These are phyloP conservation scores for Gillenia trifoliata DNA, from an alignment of 306 rosid species.

Conservation along the genomic window DNA sequence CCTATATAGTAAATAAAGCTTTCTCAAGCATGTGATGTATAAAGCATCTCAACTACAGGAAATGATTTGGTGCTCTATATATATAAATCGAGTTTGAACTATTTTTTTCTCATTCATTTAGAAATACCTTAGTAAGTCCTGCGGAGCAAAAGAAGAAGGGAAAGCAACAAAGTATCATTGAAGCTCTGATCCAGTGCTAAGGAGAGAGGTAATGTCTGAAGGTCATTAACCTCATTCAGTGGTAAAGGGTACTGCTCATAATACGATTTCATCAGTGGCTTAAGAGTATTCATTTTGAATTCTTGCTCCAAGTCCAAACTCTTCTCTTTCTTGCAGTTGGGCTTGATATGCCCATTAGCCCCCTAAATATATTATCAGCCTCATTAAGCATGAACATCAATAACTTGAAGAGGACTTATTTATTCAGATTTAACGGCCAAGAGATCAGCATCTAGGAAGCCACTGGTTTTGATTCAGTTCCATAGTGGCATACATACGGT, in stretches of 20 bases:
- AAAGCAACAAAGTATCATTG: constrained; percentile 55
- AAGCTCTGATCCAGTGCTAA: constrained; percentile 61
- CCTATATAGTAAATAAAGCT: neutral
- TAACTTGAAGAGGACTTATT: too few species aligned
- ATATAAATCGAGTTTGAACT: neutral
- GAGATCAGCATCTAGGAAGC: constrained; percentile 27
- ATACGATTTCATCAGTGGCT: constrained; percentile 67
- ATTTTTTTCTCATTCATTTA: constrained; percentile 4
- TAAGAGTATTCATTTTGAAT: constrained; percentile 50
- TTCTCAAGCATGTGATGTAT: neutral
- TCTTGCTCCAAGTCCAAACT: constrained; percentile 56
- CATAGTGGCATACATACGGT: constrained; percentile 68
- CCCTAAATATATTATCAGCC: constrained; percentile 67
- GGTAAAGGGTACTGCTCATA: constrained; percentile 73
- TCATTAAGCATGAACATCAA: constrained; percentile 60
- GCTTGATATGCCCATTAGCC: constrained; percentile 49
- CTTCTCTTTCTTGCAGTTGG: constrained; percentile 54
- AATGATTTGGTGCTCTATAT: neutral
- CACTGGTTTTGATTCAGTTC: constrained; percentile 36
- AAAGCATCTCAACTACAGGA: neutral
- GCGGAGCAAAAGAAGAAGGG: constrained; percentile 55
- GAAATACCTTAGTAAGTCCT: constrained; percentile 67
- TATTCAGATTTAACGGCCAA: too few species aligned
- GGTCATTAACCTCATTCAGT: constrained; percentile 62
- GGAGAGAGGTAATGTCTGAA: constrained; percentile 62